Evolutionary conservation across 2,329 filamentous ascomycete genomes (phyloP).

Genomic region (Epichloe glyceriae): DNA sequence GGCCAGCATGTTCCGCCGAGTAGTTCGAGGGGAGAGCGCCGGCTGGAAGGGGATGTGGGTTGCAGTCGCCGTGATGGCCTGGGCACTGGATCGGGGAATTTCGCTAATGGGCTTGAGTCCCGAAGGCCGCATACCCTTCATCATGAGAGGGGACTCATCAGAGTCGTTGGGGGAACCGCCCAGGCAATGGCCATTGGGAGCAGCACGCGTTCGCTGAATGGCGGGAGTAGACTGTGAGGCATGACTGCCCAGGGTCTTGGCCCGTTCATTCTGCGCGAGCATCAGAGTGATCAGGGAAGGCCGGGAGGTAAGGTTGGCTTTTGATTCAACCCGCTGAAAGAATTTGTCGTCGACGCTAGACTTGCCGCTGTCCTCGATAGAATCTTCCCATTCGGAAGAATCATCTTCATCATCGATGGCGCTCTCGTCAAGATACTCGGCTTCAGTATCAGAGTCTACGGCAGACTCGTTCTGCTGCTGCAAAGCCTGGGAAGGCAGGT

Average conservation of each 20-base stretch:
- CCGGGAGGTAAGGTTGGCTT: slow-evolving; percentile 69
- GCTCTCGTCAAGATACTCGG: slow-evolving; percentile 65
- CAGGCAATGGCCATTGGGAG: slow-evolving; percentile 29
- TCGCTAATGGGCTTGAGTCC: slow-evolving; percentile 44
- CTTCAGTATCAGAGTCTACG: slow-evolving; percentile 28
- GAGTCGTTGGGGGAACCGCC: slow-evolving; percentile 43
- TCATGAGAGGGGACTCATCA: slow-evolving; percentile 48
- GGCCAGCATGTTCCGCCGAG: slow-evolving; percentile 86
- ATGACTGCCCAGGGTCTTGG: slow-evolving; percentile 53
- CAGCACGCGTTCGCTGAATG: slow-evolving; percentile 48
- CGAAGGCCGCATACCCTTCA: slow-evolving; percentile 43
- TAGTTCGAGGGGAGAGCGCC: slow-evolving; percentile 81
- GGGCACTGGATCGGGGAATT: slow-evolving; percentile 52
- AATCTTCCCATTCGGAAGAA: slow-evolving; percentile 48
- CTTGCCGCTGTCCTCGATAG: slow-evolving; percentile 67
- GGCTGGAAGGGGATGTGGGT: slow-evolving; percentile 53
- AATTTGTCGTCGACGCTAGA: slow-evolving; percentile 71
- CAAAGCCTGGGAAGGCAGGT: slow-evolving; percentile 56
- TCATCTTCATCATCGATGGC: slow-evolving; percentile 66
- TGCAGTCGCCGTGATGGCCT: slow-evolving; percentile 67
- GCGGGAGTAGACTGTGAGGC: slow-evolving; percentile 56
- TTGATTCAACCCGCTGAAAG: slow-evolving; percentile 87
- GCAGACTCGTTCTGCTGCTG: slow-evolving; percentile 31
- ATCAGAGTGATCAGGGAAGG: slow-evolving; percentile 82
- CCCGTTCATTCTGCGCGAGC: slow-evolving; percentile 65